Evolutionary conservation across 768 basidiomycete species (phyloP), one percentile per base, ranked within the genome.

Genomic region (Calocybe indica): DNA sequence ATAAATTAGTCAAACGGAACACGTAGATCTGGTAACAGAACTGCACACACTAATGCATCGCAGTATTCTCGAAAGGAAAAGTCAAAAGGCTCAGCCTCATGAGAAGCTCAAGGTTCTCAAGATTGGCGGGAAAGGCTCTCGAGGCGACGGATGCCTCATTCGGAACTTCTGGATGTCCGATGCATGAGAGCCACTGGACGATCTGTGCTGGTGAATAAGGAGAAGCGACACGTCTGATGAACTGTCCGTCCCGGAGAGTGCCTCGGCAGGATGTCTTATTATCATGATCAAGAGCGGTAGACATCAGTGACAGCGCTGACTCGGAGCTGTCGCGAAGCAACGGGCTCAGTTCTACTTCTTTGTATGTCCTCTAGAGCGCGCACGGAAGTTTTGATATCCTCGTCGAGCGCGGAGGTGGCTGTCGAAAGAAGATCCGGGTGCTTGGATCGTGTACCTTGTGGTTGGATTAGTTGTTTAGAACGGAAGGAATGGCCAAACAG

Each of bases 41-140:
- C 28, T 30, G 7, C 11, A 55, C 67, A 48, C 49, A 70, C 69
- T 69, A 70, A 42, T 69, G 69, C 63, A 71, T 67, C 5, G 56
- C 55, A 0, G 63, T 67, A 38, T 68, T 69, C 47, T 71, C 68
- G 45, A 63, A 71, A 2, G 67, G 66, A 37, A 69, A 68, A 4
- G 65, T 53, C n/a, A 64, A 38, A 5, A 68, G 40, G 37, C 67
- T 63, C 7, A 58, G 46, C 7, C 59, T 57, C 29, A 62, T 57
- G 1, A 71, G 29, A 2, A 47, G 40, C 37, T 46, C 51, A 1
- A 71, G 54, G 35, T 55, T 65, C n/a, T 62, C 62, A 14, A 65
- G 45, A 6, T 58, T 59, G 10, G 51, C 50, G 12, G 55, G 52
- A 46, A 68, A 62, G 5, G 44, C 33, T 2, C 57, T 55, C 10